Base-by-base conservation (phyloP, 805 yeast species). In the Candida verbasci region DNA sequence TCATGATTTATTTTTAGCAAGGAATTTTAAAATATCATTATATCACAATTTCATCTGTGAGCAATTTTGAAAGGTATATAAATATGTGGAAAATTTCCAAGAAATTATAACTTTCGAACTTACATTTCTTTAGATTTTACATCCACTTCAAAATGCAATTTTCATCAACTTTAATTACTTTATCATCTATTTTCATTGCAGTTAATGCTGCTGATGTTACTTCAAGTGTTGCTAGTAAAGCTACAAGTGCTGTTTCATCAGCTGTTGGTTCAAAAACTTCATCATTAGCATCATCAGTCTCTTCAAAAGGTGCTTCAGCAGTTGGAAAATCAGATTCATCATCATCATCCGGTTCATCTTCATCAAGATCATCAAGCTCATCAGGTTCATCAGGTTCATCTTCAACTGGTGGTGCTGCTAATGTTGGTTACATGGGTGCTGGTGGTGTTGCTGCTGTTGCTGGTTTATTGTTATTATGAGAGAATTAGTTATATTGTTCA, bases 401-500 rank as follows among this genome's bases (percentile, higher is more conserved):
- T 23, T 36, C 31, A 25, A 29, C 25, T 14, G 37, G 37, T 31
- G 40, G 31, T 26, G 34, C 31, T 25, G 39, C 31, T 32, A 41
- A 20, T 29, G 20, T 27, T 9, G 40, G 35, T 26, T 24, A 29
- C 24, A 28, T 22, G 31, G 59, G 52, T 31, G 48, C 48, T 25
- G 51, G 52, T 37, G 48, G 52, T 29, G 43, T 52, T 28, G 57
- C 52, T 40, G 58, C 51, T 29, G 38, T 49, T 23, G 58, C 55
- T 31, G 61, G 58, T 37, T 32, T 46, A 31, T 42, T 54, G 34
- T 53, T 56, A 43, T 44, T 56, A 39, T 56, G 53, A 44, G 37
- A 21, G 11, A 11, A 25, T 16, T n/a, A n/a, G n/a, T n/a, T n/a
- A n/a, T n/a, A n/a, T n/a, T n/a, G n/a, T n/a, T n/a, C n/a, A n/a